Conservation (phyloP, 2,329 filamentous ascomycete species). For the Aureobasidium lini region DNA sequence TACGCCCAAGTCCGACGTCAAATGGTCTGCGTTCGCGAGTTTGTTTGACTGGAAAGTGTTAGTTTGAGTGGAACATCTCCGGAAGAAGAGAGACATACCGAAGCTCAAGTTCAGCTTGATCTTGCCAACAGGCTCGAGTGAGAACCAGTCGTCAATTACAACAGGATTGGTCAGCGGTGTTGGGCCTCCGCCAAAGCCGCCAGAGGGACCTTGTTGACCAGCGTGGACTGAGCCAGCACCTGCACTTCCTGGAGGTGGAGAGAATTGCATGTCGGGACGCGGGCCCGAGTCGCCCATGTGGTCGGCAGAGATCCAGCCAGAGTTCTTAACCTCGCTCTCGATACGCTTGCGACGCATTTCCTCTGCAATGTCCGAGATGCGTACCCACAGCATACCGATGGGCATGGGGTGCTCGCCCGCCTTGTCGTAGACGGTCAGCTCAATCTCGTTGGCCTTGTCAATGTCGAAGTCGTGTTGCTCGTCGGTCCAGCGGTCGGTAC, state of each 20-base stretch:
- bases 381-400: slow-evolving; percentile 91
- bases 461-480: slow-evolving; percentile 90
- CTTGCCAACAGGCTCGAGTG: slow-evolving; percentile 84
- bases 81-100: slow-evolving; percentile 33
- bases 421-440: slow-evolving; percentile 96
- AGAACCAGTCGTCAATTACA: slow-evolving; percentile 90
- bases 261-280: slow-evolving; percentile 47
- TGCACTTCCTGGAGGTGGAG: slow-evolving; percentile 38
- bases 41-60: slow-evolving; percentile 58
- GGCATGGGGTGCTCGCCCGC: slow-evolving; percentile 80
- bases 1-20: slow-evolving; percentile 84
- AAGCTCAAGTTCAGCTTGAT: slow-evolving; percentile 91
- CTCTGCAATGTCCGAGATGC: slow-evolving; percentile 94
- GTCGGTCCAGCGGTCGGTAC: slow-evolving; percentile 84
- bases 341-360: slow-evolving; percentile 97
- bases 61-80: background rate
- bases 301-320: slow-evolving; percentile 95
- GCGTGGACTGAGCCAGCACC: slow-evolving; percentile 24
- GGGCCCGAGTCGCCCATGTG: slow-evolving; percentile 64
- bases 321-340: slow-evolving; percentile 87
- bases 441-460: slow-evolving; percentile 97
- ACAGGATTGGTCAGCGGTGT: slow-evolving; percentile 47
- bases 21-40: slow-evolving; percentile 74
- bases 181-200: slow-evolving; percentile 28
- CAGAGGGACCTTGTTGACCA: slow-evolving; percentile 27